Conservation (phyloP, 331 rosid species). For the Telfairia occidentalis region DNA sequence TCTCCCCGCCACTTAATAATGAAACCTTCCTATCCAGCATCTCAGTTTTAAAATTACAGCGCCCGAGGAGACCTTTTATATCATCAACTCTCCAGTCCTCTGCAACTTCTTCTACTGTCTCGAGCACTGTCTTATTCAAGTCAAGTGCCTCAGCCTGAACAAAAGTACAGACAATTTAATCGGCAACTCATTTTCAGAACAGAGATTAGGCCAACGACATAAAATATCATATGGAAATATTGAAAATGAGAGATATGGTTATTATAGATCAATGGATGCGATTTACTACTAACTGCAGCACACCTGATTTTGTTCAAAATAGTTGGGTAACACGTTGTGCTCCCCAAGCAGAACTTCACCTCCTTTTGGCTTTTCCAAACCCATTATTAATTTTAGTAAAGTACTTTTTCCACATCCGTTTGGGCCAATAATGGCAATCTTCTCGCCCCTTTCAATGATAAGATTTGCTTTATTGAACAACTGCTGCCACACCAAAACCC, state of each 20-base stretch:
- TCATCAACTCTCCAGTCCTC: constrained; percentile 94
- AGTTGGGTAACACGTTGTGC: constrained; percentile 88
- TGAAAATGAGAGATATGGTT: neutral
- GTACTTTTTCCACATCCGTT: constrained; percentile 99
- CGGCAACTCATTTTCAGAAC: neutral
- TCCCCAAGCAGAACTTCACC: constrained; percentile 88
- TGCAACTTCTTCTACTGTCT: constrained; percentile 90
- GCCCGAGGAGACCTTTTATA: constrained; percentile 96
- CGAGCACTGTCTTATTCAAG: constrained; percentile 78
- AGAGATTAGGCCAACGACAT: neutral
- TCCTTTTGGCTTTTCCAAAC: constrained; percentile 57
- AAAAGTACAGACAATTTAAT: neutral
- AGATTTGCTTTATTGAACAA: constrained; percentile 79
- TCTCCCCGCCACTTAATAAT: constrained; percentile 94
- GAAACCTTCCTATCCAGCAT: constrained; percentile 97
- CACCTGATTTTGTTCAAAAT: constrained; percentile 99
- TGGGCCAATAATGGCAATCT: constrained; percentile 89
- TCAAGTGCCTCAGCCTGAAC: constrained; percentile 95
- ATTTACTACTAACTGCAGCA: neutral
- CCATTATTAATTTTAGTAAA: constrained; percentile 83
- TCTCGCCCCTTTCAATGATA: constrained; percentile 82
- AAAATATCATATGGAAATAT: neutral
- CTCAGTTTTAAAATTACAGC: constrained; percentile 89
- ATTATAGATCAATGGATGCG: constrained; percentile 4
- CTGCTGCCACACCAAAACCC: constrained; percentile 33